These are phyloP conservation scores for Annulohypoxylon truncatum DNA, from an alignment of 2,329 filamentous ascomycete genomes.

Conservation along the genomic window DNA sequence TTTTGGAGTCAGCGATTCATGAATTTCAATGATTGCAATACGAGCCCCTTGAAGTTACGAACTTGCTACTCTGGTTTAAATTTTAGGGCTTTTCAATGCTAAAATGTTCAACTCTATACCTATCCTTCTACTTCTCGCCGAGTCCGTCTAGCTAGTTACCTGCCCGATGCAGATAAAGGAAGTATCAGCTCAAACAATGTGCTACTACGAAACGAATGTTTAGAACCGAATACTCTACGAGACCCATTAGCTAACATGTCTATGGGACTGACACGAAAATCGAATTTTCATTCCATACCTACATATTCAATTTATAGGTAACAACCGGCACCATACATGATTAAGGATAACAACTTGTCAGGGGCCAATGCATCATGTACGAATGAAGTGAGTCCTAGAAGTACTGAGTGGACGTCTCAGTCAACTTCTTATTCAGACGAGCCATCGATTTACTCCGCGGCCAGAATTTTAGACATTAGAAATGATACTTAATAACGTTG, in stretches of 20 bases:
- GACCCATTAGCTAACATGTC: no score
- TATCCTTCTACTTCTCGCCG: background rate
- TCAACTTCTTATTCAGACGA: background rate
- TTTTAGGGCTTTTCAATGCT: background rate
- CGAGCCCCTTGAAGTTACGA: background rate
- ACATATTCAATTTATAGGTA: no score
- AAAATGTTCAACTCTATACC: background rate
- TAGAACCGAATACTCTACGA: no score
- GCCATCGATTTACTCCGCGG: background rate
- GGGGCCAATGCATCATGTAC: background rate
- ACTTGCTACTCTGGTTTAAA: background rate
- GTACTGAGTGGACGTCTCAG: background rate
- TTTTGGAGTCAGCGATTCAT: slow-evolving; percentile 1
- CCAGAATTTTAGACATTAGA: background rate
- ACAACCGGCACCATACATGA: no score
- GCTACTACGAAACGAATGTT: background rate
- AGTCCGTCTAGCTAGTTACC: background rate
- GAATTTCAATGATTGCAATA: slow-evolving; percentile 15
- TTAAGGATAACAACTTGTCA: background rate
- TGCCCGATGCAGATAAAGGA: background rate
- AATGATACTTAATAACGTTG: background rate
- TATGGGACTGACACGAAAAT: background rate
- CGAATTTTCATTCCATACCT: background rate
- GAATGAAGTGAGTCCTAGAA: background rate
- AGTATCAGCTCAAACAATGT: background rate